Evolutionary conservation across 768 basidiomycete species (phyloP).

Genomic region (Suillus hirtellus): DNA sequence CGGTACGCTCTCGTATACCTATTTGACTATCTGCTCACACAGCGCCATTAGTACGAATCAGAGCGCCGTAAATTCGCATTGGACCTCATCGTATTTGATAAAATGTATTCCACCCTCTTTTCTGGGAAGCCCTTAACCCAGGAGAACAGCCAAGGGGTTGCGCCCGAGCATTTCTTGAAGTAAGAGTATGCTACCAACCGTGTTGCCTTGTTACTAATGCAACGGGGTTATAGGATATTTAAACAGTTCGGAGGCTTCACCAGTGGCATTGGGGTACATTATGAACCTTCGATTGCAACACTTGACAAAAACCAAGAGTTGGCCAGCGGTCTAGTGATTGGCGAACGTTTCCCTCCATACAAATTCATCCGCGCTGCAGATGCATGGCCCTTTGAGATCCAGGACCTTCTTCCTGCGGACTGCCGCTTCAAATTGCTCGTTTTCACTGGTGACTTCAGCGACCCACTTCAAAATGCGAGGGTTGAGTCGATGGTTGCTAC

Average conservation of each 20-base stretch:
- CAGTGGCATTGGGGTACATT: slow-evolving; percentile 52
- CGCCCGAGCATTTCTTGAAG: slow-evolving; percentile 47
- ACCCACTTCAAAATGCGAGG: slow-evolving; percentile 24
- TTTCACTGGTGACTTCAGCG: slow-evolving; percentile 41
- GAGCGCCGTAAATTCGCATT: slow-evolving; percentile 56
- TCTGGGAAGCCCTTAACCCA: slow-evolving; percentile 50
- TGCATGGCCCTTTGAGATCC: slow-evolving; percentile 46
- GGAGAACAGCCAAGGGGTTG: slow-evolving; percentile 37
- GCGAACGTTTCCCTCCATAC: slow-evolving; percentile 53
- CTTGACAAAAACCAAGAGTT: slow-evolving; percentile 34
- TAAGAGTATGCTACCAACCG: slow-evolving; percentile 19
- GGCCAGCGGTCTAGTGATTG: slow-evolving; percentile 43
- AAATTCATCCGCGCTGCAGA: slow-evolving; percentile 48
- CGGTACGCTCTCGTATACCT: slow-evolving; percentile 32
- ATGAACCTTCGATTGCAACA: slow-evolving; percentile 42
- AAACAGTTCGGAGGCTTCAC: slow-evolving; percentile 46
- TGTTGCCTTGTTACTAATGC: slow-evolving; percentile 4
- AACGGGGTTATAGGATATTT: slow-evolving; percentile 37
- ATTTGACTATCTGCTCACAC: not conserved
- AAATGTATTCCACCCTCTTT: slow-evolving; percentile 50
- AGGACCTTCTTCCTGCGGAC: slow-evolving; percentile 50
- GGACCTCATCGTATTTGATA: slow-evolving; percentile 56
- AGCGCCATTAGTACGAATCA: slow-evolving; percentile 43
- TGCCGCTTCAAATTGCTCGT: slow-evolving; percentile 50
- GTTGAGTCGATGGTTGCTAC: slow-evolving; percentile 29